Percentiles rank a stretch among this genome's conserved stretches.
These are phyloP conservation scores for Epichloe sibirici DNA, from an alignment of 2,329 filamentous ascomycete genomes.

Conservation along the genomic window DNA sequence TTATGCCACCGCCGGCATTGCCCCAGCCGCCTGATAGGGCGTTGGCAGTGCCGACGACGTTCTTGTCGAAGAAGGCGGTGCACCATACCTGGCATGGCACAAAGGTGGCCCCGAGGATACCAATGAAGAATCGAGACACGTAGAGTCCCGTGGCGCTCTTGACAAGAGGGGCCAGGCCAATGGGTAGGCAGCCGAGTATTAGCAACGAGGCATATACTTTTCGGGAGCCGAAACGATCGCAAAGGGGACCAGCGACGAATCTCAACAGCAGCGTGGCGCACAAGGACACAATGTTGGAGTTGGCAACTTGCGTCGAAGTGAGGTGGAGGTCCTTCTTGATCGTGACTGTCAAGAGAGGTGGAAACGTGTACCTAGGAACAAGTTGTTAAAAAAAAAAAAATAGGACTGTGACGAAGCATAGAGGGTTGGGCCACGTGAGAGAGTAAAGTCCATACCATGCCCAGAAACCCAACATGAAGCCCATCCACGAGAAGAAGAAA, in stretches of 20 bases:
- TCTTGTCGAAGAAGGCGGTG: constrained; percentile 88
- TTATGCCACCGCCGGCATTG: constrained; percentile 80
- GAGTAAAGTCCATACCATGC: constrained; percentile 44
- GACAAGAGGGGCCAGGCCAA: constrained; percentile 69
- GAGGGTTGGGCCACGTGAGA: no score
- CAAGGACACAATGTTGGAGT: constrained; percentile 83
- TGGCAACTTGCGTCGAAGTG: constrained; percentile 58
- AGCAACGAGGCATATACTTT: constrained; percentile 67
- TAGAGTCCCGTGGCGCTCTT: constrained; percentile 52
- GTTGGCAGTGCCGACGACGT: constrained; percentile 80
- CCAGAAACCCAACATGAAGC: constrained; percentile 80
- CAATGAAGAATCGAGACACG: constrained; percentile 65
- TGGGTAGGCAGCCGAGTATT: constrained; percentile 67
- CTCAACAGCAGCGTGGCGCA: constrained; percentile 60
- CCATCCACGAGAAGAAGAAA: constrained; percentile 82
- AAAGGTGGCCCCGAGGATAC: constrained; percentile 65
- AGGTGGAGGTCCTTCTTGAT: constrained; percentile 71
- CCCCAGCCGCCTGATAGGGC: constrained; percentile 75
- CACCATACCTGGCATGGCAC: constrained; percentile 88
- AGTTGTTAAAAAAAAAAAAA: not conserved
- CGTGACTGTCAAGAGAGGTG: constrained; percentile 64
- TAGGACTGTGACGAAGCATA: no score
- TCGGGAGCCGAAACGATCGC: constrained; percentile 73
- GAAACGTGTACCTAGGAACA: constrained; percentile 61
- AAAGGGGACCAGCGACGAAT: constrained; percentile 67